A percentile compares a stretch with the other conserved stretches of the same genome.
Evolutionary conservation across 2,329 filamentous ascomycete species (phyloP).

Genomic region (Gliomastix tumulicola): DNA sequence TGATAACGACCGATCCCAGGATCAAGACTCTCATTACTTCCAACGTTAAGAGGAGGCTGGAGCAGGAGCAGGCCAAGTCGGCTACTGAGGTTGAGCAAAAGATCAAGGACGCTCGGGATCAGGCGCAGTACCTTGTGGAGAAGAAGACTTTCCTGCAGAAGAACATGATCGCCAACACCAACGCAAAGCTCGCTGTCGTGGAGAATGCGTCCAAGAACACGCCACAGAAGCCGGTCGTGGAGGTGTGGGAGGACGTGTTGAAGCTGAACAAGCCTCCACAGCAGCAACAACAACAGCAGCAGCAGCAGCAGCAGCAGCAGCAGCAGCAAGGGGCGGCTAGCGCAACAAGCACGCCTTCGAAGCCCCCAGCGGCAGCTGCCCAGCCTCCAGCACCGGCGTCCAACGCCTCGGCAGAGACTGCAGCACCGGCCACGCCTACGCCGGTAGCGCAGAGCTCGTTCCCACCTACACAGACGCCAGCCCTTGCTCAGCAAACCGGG

Average conservation of each 20-base stretch:
- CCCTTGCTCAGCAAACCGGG: no score
- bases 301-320: slow-evolving; percentile 7
- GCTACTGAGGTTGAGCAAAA: slow-evolving; percentile 46
- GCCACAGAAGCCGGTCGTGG: slow-evolving; percentile 71
- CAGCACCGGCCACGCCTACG: not conserved
- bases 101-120: slow-evolving; percentile 45
- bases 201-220: slow-evolving; percentile 79
- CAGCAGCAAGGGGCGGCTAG: no score
- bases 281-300: slow-evolving; percentile 14
- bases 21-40: slow-evolving; percentile 50
- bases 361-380: slow-evolving; percentile 11
- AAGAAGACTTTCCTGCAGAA: slow-evolving; percentile 70
- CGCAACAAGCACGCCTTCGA: slow-evolving; percentile 8
- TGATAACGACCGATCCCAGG: slow-evolving; percentile 49
- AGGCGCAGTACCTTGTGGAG: slow-evolving; percentile 64
- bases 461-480: no score
- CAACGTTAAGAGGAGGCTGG: slow-evolving; percentile 61
- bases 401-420: slow-evolving; percentile 8
- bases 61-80: slow-evolving; percentile 40
- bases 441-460: slow-evolving; percentile 18
- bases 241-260: slow-evolving; percentile 83
- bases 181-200: slow-evolving; percentile 71
- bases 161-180: slow-evolving; percentile 71
- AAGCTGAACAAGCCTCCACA: slow-evolving; percentile 9
- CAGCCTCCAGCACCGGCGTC: slow-evolving; percentile 13